Conservation (phyloP, 2,329 filamentous ascomycete genomes). For the Claviceps lovelessii region DNA sequence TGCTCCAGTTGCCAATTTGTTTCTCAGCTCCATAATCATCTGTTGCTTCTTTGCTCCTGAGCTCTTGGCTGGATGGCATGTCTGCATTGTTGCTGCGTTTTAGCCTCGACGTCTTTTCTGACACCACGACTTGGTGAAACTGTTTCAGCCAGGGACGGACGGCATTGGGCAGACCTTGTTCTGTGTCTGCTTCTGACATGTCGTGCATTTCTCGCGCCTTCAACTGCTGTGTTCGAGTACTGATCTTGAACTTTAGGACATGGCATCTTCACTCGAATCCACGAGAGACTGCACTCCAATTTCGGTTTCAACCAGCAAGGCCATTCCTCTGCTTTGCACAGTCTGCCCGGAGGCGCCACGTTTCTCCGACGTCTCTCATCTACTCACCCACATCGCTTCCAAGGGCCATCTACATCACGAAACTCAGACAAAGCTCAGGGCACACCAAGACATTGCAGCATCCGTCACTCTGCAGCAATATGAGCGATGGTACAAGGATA, state of each 20-base stretch:
- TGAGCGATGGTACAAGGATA: constrained; percentile 61
- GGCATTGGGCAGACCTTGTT: background rate
- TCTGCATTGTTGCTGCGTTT: constrained; percentile 15
- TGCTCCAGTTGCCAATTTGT: constrained; percentile 13
- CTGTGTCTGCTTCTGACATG: constrained; percentile 2
- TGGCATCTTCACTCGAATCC: constrained; percentile 21
- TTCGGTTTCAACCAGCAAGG: constrained; percentile 13
- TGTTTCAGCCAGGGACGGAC: background rate
- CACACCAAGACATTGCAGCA: constrained; percentile 53
- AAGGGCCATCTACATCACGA: constrained; percentile 81
- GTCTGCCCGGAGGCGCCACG: constrained; percentile 67
- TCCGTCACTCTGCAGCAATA: constrained; percentile 50
- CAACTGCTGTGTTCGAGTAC: constrained; percentile 9
- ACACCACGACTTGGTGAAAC: background rate
- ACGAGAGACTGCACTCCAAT: constrained; percentile 9
- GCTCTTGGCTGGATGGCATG: constrained; percentile 2
- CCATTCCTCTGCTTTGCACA: constrained; percentile 61
- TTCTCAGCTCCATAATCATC: constrained; percentile 6
- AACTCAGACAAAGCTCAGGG: constrained; percentile 65
- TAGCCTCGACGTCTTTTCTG: constrained; percentile 4
- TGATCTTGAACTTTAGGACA: constrained; percentile 15
- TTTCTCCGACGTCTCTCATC: constrained; percentile 83
- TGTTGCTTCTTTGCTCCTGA: constrained; percentile 14
- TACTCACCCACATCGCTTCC: constrained; percentile 82
- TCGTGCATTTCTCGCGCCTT: constrained; percentile 2